Evolutionary conservation across 2,329 filamentous ascomycete genomes (phyloP), one percentile per base, ranked within the genome.

Genomic region (Scedosporium boydii): DNA sequence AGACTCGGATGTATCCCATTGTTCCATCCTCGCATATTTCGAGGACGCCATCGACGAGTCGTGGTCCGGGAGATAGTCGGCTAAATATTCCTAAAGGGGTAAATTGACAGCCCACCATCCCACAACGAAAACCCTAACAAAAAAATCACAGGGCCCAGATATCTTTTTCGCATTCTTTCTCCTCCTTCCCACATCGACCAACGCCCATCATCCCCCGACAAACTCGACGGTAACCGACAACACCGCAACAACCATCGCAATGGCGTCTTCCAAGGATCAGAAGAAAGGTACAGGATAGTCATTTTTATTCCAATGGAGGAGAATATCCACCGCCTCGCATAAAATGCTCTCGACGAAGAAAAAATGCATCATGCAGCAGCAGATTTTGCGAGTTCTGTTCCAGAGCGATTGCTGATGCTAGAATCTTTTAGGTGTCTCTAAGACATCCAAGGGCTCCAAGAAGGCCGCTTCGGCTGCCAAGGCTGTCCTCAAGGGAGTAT

Each of bases 381-480:
- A 87, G 85, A 85, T 83, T 85, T 88, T 88, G 85, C 85, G 85
- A 87, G 85, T 88, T 87, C 84, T 84, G 71, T 77, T 73, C 70
- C 80, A 86, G 85, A 79, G 85, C 85, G 85, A 87, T 86, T 88
- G 85, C 85, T 88, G 84, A 87, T 87, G 82, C 80, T 74, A 77
- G 70, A 61, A 59, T 74, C 70, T 69, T 75, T 78, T 74, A 87
- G 84, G 81, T 78, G 79, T 58, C 55, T 4, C 55, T 27, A 58
- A 58, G 55, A 58, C 55, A 58, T 58, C 78, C 70, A 86, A 85
- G 80, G 83, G 83, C 74, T 75, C 81, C 78, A 95, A 95, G 86
- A 88, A 96, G 87, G 95, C 95, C 81, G 89, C 87, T 74, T 87
- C 88, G 77, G 95, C 95, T 78, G 90, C 95, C 74, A 98, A 99